Evolutionary conservation across 495 filamentous ascomycete species (phyloP).

Genomic region (Chaetomium cochliodes): DNA sequence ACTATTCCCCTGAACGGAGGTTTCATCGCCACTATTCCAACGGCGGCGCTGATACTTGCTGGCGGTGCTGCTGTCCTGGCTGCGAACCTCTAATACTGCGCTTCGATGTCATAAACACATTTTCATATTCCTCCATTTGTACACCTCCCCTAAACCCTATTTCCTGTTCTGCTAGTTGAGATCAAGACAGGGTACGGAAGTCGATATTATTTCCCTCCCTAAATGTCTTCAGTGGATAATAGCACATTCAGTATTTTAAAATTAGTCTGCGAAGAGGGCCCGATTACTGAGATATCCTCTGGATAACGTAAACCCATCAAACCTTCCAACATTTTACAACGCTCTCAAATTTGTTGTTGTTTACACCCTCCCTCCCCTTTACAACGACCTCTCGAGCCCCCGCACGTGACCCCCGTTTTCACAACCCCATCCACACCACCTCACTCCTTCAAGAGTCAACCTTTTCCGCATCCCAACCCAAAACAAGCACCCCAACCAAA

Average conservation of each 20-base stretch:
- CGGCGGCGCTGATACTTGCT: conserved; percentile 12
- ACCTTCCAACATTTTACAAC: conserved; percentile 38
- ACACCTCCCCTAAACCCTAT: too few relatives aligned
- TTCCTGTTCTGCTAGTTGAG: too few relatives aligned
- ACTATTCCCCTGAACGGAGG: conserved; percentile 28
- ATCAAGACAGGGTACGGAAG: too few relatives aligned
- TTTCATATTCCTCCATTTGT: too few relatives aligned
- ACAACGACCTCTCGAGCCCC: background rate
- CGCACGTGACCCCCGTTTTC: conserved; percentile 11
- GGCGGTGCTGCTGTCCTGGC: conserved; percentile 20
- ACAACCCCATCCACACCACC: background rate
- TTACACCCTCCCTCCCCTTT: background rate
- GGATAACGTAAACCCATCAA: too few relatives aligned
- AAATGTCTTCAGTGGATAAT: too few relatives aligned
- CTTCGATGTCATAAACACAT: background rate
- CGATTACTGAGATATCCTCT: too few relatives aligned
- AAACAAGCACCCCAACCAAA: background rate
- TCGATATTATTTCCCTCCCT: too few relatives aligned
- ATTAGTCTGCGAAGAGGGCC: too few relatives aligned
- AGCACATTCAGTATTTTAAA: too few relatives aligned
- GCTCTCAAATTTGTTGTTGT: background rate
- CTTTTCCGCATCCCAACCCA: background rate
- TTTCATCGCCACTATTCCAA: conserved; percentile 5
- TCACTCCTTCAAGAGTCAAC: background rate
- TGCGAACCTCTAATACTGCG: background rate